Evolutionary conservation across 1,284 basidiomycete genomes (phyloP), one percentile per base, ranked within the genome.

Genomic region (Rhodotorula glutinis): DNA sequence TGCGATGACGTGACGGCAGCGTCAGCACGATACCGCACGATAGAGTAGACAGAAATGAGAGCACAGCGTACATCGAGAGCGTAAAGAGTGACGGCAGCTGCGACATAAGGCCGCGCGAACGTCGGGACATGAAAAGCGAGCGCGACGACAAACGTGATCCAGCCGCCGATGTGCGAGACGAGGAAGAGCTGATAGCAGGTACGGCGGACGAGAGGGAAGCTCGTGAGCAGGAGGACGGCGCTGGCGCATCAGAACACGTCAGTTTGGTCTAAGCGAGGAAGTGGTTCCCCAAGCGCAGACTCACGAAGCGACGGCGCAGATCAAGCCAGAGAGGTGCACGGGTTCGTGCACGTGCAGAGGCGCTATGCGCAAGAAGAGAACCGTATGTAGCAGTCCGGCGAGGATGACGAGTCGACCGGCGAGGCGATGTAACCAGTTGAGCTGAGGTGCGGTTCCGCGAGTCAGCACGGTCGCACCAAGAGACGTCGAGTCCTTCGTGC

Each of bases 391-490:
- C 74, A 77, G 77, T 8, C 75, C 73, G 53, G 77, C 73, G 29
- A 79, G 33, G 13, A 81, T 69, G 47, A 72, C 73, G 5, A 77
- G 74, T 30, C 80, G 73, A 0, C 77, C 77, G 3, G 77, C 75
- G 27, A 79, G 77, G 3, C 81, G 79, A 60, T 81, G 81, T 3
- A 82, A 73, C 63, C 76, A 80, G 69, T 81, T 82, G 71, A 81
- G 77, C 74, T 77, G 65, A 8, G n/a, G 17, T 17, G 17, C 16
- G 7, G 16, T 17, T 13, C 9, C 21, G 16, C 19, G 5, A 0
- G 8, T 9, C 10, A 23, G 55, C 21, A 29, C 40, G 23, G 27
- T 44, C 7, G 17, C 21, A 16, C 14, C 10, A 23, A 23, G 44
- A n/a, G 30, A 16, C 21, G 9, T 16, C 14, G 43, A 40, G 19